Percentiles rank a stretch among this genome's conserved stretches.
These are phyloP conservation scores for Tricholomella constricta DNA, from an alignment of 768 basidiomycete genomes.

Conservation along the genomic window DNA sequence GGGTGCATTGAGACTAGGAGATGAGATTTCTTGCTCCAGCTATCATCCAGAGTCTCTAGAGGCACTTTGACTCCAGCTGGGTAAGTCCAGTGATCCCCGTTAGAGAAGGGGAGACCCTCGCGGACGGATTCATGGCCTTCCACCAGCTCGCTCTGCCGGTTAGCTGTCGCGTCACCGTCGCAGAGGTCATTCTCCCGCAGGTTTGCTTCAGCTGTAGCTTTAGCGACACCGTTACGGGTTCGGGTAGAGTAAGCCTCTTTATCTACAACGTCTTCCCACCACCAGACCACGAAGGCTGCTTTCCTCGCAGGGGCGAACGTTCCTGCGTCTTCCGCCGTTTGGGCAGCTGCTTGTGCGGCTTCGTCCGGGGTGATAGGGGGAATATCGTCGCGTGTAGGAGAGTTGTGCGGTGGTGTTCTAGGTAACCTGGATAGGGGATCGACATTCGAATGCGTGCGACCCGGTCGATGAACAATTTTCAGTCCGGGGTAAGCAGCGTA, in stretches of 20 bases:
- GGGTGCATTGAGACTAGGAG: not conserved
- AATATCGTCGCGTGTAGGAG: constrained; percentile 15
- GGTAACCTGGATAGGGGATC: too few species aligned
- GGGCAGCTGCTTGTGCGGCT: not conserved
- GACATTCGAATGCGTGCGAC: too few species aligned
- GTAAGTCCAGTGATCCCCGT: not conserved
- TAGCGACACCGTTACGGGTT: too few species aligned
- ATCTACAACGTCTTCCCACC: constrained; percentile 22
- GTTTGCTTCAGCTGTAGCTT: too few species aligned
- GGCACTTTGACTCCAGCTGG: not conserved
- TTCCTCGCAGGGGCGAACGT: constrained; percentile 9
- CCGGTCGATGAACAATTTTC: too few species aligned
- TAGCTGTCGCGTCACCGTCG: not conserved
- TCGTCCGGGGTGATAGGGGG: not conserved
- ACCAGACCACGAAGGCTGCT: constrained; percentile 22
- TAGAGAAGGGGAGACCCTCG: too few species aligned
- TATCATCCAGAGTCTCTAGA: not conserved
- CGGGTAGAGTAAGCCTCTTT: constrained; percentile 3
- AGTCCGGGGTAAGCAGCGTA: too few species aligned
- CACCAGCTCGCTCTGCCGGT: too few species aligned
- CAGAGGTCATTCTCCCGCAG: too few species aligned
- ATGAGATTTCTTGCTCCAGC: not conserved
- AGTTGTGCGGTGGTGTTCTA: too few species aligned
- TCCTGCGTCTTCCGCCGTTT: constrained; percentile 2
- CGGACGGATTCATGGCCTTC: too few species aligned